Evolutionary conservation across 2,329 filamentous ascomycete species (phyloP).

Genomic region (Fusarium compactum): DNA sequence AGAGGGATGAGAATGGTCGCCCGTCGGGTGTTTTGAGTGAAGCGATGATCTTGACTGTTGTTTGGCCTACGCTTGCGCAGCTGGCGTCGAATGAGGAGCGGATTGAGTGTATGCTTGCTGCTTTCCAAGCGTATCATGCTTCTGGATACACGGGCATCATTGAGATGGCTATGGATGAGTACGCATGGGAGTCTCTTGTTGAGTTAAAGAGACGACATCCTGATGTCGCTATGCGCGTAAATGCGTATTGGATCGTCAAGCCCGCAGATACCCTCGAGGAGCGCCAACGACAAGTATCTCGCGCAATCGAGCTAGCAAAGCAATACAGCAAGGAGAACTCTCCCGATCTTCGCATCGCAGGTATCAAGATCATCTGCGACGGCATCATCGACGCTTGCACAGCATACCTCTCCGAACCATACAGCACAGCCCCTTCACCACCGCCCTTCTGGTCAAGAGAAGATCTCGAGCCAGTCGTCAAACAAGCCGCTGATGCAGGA

Average conservation of each 20-base stretch:
- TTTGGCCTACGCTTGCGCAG: conserved; percentile 66
- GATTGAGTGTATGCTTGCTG: conserved; percentile 61
- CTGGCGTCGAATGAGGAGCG: conserved; percentile 62
- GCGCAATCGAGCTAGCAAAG: conserved; percentile 59
- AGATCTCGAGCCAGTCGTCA: conserved; percentile 66
- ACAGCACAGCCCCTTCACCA: conserved; percentile 57
- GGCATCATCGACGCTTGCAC: conserved; percentile 74
- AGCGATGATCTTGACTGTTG: conserved; percentile 63
- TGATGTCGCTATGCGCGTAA: conserved; percentile 58
- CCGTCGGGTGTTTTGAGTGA: conserved; percentile 65
- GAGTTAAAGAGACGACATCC: conserved; percentile 54
- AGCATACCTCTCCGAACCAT: conserved; percentile 68
- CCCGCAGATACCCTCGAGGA: conserved; percentile 57
- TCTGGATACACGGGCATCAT: conserved; percentile 67
- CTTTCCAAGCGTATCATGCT: conserved; percentile 62
- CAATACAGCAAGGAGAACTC: conserved; percentile 51
- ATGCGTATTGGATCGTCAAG: conserved; percentile 69
- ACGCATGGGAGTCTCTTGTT: conserved; percentile 64
- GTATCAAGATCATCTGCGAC: conserved; percentile 73
- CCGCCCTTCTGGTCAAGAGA: conserved; percentile 66
- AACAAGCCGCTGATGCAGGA: conserved; percentile 62
- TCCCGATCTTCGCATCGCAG: conserved; percentile 63
- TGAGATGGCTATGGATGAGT: conserved; percentile 73
- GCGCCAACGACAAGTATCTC: conserved; percentile 62
- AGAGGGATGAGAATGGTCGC: conserved; percentile 61